These are phyloP conservation scores for Flaveria linearis DNA, from an alignment of 129 eudicot species.

Conservation along the genomic window DNA sequence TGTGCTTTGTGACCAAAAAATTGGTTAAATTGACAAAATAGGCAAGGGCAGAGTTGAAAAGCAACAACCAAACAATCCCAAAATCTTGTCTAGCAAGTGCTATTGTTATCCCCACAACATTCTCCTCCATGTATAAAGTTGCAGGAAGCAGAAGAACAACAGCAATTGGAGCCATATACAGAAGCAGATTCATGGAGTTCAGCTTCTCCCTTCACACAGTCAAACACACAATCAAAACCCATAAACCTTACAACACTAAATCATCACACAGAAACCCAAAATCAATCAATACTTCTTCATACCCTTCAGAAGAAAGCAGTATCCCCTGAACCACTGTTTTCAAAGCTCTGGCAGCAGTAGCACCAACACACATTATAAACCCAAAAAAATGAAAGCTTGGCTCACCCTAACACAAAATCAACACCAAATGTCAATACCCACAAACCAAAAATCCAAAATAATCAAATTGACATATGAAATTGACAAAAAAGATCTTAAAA, in stretches of 20 bases:
- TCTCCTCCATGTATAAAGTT: slow-evolving; percentile 52
- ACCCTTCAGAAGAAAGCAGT: slow-evolving; percentile 93
- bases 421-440: not conserved
- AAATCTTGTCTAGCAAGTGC: slow-evolving; percentile 49
- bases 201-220: slow-evolving; percentile 63
- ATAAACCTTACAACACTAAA: slow-evolving; percentile 5
- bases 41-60: slow-evolving; percentile 64
- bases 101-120: slow-evolving; percentile 50
- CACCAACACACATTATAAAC: slow-evolving; percentile 81
- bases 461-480: not conserved
- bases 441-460: not conserved
- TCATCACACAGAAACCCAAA: not conserved
- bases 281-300: slow-evolving; percentile 5
- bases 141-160: slow-evolving; percentile 63
- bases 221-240: slow-evolving; percentile 2
- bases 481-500: too few relatives aligned
- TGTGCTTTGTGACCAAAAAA: slow-evolving; percentile 69
- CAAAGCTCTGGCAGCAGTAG: slow-evolving; percentile 95
- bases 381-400: slow-evolving; percentile 91
- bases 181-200: slow-evolving; percentile 91
- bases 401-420: slow-evolving; percentile 55
- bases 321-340: slow-evolving; percentile 92
- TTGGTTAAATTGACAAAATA: slow-evolving; percentile 60
- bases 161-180: slow-evolving; percentile 99
- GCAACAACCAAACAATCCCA: slow-evolving; percentile 53